A percentile compares a stretch with the other conserved stretches of the same genome.
These are phyloP conservation scores for Tarenaya hassleriana DNA, from an alignment of 345 rosid genomes.

Conservation along the genomic window DNA sequence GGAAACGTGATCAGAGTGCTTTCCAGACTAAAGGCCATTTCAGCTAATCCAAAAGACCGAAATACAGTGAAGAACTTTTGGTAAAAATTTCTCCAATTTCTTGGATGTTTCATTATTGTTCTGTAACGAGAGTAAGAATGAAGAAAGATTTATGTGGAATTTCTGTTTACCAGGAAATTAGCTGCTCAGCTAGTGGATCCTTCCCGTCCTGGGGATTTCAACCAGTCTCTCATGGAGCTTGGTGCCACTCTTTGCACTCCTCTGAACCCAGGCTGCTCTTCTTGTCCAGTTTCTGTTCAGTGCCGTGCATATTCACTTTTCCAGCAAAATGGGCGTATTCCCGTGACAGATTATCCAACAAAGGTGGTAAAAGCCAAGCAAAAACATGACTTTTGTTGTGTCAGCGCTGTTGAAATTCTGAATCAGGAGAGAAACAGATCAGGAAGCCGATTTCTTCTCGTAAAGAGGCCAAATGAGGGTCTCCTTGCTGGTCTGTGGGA, in stretches of 20 bases:
- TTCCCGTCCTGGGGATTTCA: conserved; percentile 81
- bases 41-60: conserved; percentile 78
- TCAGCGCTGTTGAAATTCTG: conserved; percentile 74
- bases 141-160: neutral
- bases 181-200: conserved; percentile 88
- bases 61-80: conserved; percentile 54
- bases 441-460: conserved; percentile 56
- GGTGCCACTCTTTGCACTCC: conserved; percentile 89
- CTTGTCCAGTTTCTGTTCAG: conserved; percentile 70
- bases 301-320: conserved; percentile 61
- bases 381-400: conserved; percentile 60
- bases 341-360: conserved; percentile 69
- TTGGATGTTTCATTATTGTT: conserved; percentile 5
- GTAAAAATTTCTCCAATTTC: conserved; percentile 35
- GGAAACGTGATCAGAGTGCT: conserved; percentile 72
- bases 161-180: conserved; percentile 50
- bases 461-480: conserved; percentile 79
- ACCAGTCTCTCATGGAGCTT: conserved; percentile 93
- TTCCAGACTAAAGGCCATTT: conserved; percentile 67
- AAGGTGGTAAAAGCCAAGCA: conserved; percentile 65
- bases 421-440: conserved; percentile 33
- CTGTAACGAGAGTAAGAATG: conserved; percentile 9
- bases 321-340: conserved; percentile 35
- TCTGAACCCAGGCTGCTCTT: conserved; percentile 58
- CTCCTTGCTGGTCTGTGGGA: conserved; percentile 98